Percentiles rank a stretch among this genome's conserved stretches.
Conservation (phyloP, 108 stramenopile genomes). For the Cyclotella atomus region DNA sequence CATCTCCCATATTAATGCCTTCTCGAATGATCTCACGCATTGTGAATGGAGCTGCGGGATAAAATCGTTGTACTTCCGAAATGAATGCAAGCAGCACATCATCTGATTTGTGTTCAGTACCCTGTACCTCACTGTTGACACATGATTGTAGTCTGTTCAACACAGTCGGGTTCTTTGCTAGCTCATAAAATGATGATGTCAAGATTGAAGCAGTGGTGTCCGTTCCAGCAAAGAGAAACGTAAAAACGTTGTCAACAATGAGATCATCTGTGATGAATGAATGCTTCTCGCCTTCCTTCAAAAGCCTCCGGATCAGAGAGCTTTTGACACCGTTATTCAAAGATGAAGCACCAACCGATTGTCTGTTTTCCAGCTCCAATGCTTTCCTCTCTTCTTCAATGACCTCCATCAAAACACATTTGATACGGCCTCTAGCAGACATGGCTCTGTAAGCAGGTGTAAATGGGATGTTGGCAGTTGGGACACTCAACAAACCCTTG, state of each 20-base stretch:
- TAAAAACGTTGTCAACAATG: slow-evolving; percentile 45
- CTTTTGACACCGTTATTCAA: background rate
- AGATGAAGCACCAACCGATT: background rate
- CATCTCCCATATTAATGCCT: slow-evolving; percentile 30
- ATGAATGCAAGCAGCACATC: slow-evolving; percentile 15
- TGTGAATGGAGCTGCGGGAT: slow-evolving; percentile 43
- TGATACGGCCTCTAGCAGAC: slow-evolving; percentile 35
- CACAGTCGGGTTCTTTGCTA: slow-evolving; percentile 28
- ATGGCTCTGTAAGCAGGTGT: slow-evolving; percentile 38
- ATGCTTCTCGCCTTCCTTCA: background rate
- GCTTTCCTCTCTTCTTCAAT: slow-evolving; percentile 23
- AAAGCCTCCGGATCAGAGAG: slow-evolving; percentile 1
- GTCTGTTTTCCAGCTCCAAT: background rate
- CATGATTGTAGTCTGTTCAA: slow-evolving; percentile 15
- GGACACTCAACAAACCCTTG: slow-evolving; percentile 30
- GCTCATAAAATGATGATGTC: slow-evolving; percentile 27
- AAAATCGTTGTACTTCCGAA: slow-evolving; percentile 31
- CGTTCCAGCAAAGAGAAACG: slow-evolving; percentile 42
- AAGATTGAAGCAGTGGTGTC: slow-evolving; percentile 42
- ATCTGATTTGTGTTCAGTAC: background rate
- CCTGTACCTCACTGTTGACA: background rate
- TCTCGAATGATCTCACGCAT: slow-evolving; percentile 32
- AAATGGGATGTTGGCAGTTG: slow-evolving; percentile 33
- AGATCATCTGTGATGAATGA: slow-evolving; percentile 23
- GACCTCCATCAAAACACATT: slow-evolving; percentile 11